Evolutionary conservation across 805 yeast species (phyloP), one percentile per base, ranked within the genome.

Genomic region (Yarrowia sp.): DNA sequence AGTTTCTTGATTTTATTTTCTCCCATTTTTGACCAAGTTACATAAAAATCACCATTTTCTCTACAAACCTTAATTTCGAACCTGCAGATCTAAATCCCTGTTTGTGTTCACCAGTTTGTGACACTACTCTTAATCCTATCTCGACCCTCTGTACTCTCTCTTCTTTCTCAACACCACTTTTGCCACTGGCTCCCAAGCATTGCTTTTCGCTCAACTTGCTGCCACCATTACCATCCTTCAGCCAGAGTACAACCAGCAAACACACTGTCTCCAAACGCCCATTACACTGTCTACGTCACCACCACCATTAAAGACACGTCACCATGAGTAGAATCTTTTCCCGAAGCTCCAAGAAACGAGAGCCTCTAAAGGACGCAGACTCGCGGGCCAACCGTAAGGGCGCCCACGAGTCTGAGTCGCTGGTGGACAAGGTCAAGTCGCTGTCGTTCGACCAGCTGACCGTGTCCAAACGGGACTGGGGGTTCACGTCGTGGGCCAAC

Each of bases 321-420:
- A 40, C 28, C n/a, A 54, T 54, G 61, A 54, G 61, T 33, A 11
- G 61, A 54, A 36, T 54, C 38, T 54, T 54, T 28, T 36, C 61
- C 16, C 10, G 61, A 36, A 54, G 46, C 30, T 49, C 56, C 19
- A 54, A 38, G 28, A 54, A 38, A 19, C 32, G 61, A 36, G 46
- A 54, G 35, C 61, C 61, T 11, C 61, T 54, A 9, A 54, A 54
- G 30, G 61, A 54, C 46, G 61, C 61, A 1, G 61, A 54, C 17
- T 24, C 46, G 14, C 61, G 46, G 8, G 35, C 61, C 19, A 54
- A 54, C 61, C 33, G 33, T 14, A 36, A 28, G 19, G 44, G 61
- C 10, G 16, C 41, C 11, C 21, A 33, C 4, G 61, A 54, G 14
- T 0, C 24, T 8, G 46, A 38, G 46, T 54, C 46, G 36, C 46